Evolutionary conservation across 306 rosid species (phyloP), one percentile per base, ranked within the genome.

Genomic region (Glycine tomentella): DNA sequence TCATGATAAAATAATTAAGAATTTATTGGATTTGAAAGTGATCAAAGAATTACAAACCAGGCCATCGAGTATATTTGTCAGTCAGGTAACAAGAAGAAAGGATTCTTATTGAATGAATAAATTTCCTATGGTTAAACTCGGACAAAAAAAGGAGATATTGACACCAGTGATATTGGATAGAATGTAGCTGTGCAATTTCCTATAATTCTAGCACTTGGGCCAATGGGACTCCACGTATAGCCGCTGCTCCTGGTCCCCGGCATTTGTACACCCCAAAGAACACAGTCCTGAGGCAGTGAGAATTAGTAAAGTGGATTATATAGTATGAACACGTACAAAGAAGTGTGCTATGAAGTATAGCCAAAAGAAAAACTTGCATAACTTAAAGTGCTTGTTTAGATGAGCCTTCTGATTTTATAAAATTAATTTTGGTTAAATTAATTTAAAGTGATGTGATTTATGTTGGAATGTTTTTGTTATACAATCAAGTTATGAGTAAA

Each of bases 181-280:
- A 34, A 9, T 64, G 16, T n/a, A n/a, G n/a, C n/a, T n/a, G n/a
- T 65, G 71, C 13, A 65, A n/a, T 34, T 34, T 34, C 31, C 38
- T 34, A 34, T 34, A 72, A 92, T 17, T 89, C 88, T 11, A 92
- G 89, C 84, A 89, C 93, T 25, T 79, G 73, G 9, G 89, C 97
- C 87, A 88, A 81, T 16, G 92, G 52, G 4, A 71, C 81, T 9
- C 85, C 81, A 3, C 80, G 49, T 49, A 88, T n/a, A 2, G 87
- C 85, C 0, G 75, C 76, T 9, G 90, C 87, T 15, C 92, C 95
- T 9, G 97, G 97, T 13, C 93, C 95, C 92, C 92, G 82, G 80
- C 95, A 90, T 66, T 85, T 88, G 87, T 90, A 90, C 44, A 81
- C 92, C 84, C 93, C 93, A 49, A 92, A 72, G 42, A 85, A 79